These are phyloP conservation scores for Colletotrichum sp. DNA, from an alignment of 2,329 filamentous ascomycete genomes.

Conservation along the genomic window DNA sequence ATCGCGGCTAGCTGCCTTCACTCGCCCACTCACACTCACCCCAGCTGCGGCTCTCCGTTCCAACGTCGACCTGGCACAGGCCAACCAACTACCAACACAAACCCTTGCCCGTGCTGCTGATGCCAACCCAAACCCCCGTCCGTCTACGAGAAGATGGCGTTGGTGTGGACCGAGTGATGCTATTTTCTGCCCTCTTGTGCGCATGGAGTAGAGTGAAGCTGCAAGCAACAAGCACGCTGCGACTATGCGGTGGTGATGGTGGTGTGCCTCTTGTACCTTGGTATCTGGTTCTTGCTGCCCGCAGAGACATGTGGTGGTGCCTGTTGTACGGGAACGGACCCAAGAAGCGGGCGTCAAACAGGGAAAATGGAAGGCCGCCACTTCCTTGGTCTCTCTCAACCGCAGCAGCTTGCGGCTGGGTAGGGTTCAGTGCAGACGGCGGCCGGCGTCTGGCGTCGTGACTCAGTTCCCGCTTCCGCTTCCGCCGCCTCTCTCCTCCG, in stretches of 20 bases:
- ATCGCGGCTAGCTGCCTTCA: neutral
- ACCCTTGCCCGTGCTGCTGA: neutral
- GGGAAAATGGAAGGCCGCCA: neutral
- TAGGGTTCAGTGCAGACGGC: neutral
- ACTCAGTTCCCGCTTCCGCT: neutral
- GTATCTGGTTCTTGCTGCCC: neutral
- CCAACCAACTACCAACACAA: neutral
- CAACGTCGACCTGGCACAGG: neutral
- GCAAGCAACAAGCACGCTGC: neutral
- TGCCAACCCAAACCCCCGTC: neutral
- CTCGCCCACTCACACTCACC: neutral
- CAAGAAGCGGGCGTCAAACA: neutral
- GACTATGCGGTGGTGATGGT: neutral
- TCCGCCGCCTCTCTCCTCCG: neutral
- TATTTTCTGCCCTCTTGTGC: slow-evolving; percentile 8
- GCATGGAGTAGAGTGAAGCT: slow-evolving; percentile 3
- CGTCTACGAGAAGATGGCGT: neutral
- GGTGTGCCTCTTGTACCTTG: neutral
- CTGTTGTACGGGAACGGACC: neutral
- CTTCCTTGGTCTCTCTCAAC: neutral
- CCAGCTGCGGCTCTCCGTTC: slow-evolving; percentile 13
- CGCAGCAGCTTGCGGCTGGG: neutral
- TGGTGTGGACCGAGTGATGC: neutral
- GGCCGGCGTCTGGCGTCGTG: neutral
- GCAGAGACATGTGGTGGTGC: neutral